Base-by-base conservation (phyloP, 1,139 yeast species). In the Pichia sp. region DNA sequence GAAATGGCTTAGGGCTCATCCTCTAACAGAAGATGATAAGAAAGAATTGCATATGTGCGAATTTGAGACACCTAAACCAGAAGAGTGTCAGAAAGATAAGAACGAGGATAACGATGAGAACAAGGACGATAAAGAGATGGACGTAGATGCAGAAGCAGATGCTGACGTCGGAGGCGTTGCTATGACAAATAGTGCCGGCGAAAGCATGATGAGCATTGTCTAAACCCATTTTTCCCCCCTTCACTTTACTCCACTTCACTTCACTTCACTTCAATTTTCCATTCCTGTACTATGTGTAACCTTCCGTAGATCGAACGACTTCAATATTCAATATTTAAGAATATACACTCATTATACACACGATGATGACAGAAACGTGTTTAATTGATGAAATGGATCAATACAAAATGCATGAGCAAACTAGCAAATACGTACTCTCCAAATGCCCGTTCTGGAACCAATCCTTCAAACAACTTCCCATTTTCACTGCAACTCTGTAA, bases 351-450 rank as follows among this genome's bases (percentile, higher is more conserved):
- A n/a, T n/a, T n/a, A n/a, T n/a, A n/a, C n/a, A n/a, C n/a, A n/a
- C n/a, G n/a, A n/a, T n/a, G n/a, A n/a, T n/a, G n/a, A n/a, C n/a
- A n/a, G n/a, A n/a, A n/a, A n/a, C n/a, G n/a, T n/a, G n/a, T n/a
- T n/a, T 39, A 91, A 60, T 91, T 91, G 54, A 91, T 85, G 59
- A 93, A 91, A 62, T 93, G 97, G 57, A 77, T 74, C 30, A 85
- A 88, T 34, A 86, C 75, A 60, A 91, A 91, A 61, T 91, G 98
- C 46, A 91, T 69, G 29, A 88, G 69, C 63, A 91, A 69, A 58
- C 94, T 82, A 29, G 96, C 96, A 57, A 91, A 73, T 14, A 86
- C 64, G 53, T 74, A 93, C 61, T 91, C 98, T 14, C 88, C 95
- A 60, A 93, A 74, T 5, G 96, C 85, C 46, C 94, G 63, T 40